Conservation (phyloP, 305 asterid species). For the Striga hermonthica region DNA sequence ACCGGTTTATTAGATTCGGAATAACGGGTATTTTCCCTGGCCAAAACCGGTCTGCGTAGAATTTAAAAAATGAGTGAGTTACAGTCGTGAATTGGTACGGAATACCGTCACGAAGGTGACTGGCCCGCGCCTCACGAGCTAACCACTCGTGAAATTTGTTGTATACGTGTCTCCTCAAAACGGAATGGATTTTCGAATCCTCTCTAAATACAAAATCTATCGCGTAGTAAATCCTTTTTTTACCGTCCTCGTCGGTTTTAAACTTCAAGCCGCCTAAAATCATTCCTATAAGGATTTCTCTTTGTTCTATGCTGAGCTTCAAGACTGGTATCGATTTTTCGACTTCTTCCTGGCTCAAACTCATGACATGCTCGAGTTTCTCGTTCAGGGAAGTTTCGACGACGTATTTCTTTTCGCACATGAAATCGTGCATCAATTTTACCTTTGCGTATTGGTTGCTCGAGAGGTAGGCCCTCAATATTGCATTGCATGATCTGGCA, state of each 20-base stretch:
- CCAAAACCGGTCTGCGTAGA: conserved; percentile 78
- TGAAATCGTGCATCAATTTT: conserved; percentile 46
- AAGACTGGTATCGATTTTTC: conserved; percentile 35
- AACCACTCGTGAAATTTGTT: conserved; percentile 78
- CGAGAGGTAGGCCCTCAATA: conserved; percentile 60
- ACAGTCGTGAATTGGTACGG: conserved; percentile 52
- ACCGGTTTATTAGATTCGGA: conserved; percentile 80
- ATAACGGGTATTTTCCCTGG: conserved; percentile 49
- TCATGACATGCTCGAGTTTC: conserved; percentile 48
- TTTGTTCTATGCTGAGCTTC: conserved; percentile 72
- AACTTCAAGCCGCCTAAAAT: conserved; percentile 68
- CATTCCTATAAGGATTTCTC: conserved; percentile 74
- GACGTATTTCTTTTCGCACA: conserved; percentile 66
- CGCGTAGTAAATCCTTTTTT: conserved; percentile 27
- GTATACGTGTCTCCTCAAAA: conserved; percentile 53
- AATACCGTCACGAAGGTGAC: conserved; percentile 35
- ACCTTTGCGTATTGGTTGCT: conserved; percentile 48
- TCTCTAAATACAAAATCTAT: conserved; percentile 58
- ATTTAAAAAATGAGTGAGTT: conserved; percentile 55
- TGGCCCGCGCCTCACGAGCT: conserved; percentile 32
- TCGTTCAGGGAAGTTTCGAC: conserved; percentile 58
- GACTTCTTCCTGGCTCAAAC: conserved; percentile 42
- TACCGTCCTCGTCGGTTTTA: conserved; percentile 44
- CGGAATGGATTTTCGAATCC: conserved; percentile 46
- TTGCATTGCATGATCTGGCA: conserved; percentile 51